A percentile compares a stretch with the other conserved stretches of the same genome.
Evolutionary conservation across 2,329 filamentous ascomycete species (phyloP).

Genomic region (Pseudogymnoascus sp.): DNA sequence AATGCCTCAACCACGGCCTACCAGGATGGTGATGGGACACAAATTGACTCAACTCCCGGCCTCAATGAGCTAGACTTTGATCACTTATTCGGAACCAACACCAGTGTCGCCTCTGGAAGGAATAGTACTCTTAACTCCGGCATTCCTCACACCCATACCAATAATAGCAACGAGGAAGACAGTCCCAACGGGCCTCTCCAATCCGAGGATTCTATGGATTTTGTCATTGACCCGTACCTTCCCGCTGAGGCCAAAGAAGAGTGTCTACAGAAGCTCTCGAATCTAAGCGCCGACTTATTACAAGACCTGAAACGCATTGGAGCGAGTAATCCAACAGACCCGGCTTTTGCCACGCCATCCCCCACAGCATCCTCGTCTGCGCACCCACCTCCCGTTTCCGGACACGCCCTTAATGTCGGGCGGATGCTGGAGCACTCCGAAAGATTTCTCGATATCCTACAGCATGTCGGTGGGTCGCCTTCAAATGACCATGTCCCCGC

Average conservation of each 20-base stretch:
- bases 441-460: background rate
- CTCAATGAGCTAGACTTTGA: background rate
- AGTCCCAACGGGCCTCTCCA: background rate
- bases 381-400: background rate
- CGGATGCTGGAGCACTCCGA: background rate
- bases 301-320: background rate
- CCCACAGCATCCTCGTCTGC: background rate
- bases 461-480: background rate
- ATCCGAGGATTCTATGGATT: background rate
- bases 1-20: background rate
- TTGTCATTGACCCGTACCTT: background rate
- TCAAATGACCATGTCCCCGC: background rate
- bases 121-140: background rate
- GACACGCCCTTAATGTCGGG: background rate
- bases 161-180: background rate
- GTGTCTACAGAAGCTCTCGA: background rate
- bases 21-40: background rate
- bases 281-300: background rate
- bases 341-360: background rate
- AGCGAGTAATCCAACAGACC: background rate
- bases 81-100: background rate
- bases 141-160: background rate
- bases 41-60: background rate
- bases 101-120: background rate
- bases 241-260: background rate